Base-by-base conservation (phyloP, 441 rosid species). In the Theobroma grandiflorum region DNA sequence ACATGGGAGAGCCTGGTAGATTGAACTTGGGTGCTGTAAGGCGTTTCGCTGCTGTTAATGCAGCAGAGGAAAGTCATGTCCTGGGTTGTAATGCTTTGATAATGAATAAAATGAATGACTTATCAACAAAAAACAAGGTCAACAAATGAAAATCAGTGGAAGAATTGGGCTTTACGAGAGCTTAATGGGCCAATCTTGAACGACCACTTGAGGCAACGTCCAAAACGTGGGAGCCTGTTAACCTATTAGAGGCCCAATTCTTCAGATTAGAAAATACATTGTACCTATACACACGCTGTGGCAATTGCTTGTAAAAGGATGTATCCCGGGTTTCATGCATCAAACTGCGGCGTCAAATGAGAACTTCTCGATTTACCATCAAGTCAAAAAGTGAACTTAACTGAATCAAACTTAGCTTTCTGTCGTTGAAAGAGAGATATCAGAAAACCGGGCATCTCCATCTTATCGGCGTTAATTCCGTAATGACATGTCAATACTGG, bases 281-380 rank as follows among this genome's bases (percentile, higher is more conserved):
- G 31, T 26, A 26, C 31, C 31, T 26, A 1, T 26, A 26, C 31
- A 26, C 31, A 26, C 1, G n/a, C n/a, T n/a, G 31, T 3, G 62
- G 62, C 31, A 16, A 52, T 16, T 58, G 26, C 61, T 57, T n/a
- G 35, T 6, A 67, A 67, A 42, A 42, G 33, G 72, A 20, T 15
- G 7, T 4, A 42, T 67, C n/a, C 75, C 4, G 14, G 10, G 10
- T 52, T 33, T 72, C 62, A 52, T 52, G 75, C 75, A 72, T 72
- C 62, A 52, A 35, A 72, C 62, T 8, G 75, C 75, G 75, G 47
- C 62, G 35, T 72, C 63, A 35, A 43, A 72, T 72, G 62, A 9
- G 42, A 4, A 50, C 1, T 35, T 35, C 31, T 35, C 9, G 33
- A 16, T 31, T 47, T 69, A 47, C 40, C n/a, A 71, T 50, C 2